Evolutionary conservation across 1,284 basidiomycete genomes (phyloP).

Genomic region (Rhizoctonia solani): DNA sequence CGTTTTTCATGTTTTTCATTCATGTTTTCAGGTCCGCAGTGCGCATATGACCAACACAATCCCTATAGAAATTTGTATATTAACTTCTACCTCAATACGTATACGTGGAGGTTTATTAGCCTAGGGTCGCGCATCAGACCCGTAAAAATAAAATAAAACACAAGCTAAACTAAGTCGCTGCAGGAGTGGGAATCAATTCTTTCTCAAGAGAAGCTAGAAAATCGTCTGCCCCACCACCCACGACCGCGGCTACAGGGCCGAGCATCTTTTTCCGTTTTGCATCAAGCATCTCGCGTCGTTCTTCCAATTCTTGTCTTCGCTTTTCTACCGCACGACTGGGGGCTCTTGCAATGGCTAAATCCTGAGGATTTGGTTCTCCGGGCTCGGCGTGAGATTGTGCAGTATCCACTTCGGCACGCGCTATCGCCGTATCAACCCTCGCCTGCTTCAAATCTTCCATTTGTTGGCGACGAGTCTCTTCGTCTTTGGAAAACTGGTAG

Average conservation of each 20-base stretch:
- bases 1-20: background rate
- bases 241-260: conserved; percentile 39
- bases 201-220: conserved; percentile 66
- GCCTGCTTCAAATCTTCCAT: conserved; percentile 75
- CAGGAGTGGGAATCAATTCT: conserved; percentile 45
- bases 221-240: conserved; percentile 56
- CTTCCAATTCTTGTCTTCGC: conserved; percentile 77
- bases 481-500: conserved; percentile 86
- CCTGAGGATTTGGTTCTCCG: conserved; percentile 38
- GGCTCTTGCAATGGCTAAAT: conserved; percentile 33
- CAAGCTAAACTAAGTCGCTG: background rate
- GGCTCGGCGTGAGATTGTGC: conserved; percentile 54
- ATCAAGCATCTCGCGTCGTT: conserved; percentile 73
- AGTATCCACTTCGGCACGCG: conserved; percentile 58
- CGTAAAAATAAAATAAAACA: background rate
- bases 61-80: background rate
- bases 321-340: conserved; percentile 72
- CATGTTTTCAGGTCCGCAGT: conserved; percentile 15
- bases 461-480: conserved; percentile 70
- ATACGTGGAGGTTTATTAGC: background rate
- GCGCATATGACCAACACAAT: conserved; percentile 19
- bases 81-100: background rate
- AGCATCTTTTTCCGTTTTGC: conserved; percentile 72
- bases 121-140: background rate
- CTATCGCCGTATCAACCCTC: conserved; percentile 71